These are phyloP conservation scores for Marchantia paleacea DNA, from an alignment of 225 moss, liverwort and hornwort species.

Conservation along the genomic window DNA sequence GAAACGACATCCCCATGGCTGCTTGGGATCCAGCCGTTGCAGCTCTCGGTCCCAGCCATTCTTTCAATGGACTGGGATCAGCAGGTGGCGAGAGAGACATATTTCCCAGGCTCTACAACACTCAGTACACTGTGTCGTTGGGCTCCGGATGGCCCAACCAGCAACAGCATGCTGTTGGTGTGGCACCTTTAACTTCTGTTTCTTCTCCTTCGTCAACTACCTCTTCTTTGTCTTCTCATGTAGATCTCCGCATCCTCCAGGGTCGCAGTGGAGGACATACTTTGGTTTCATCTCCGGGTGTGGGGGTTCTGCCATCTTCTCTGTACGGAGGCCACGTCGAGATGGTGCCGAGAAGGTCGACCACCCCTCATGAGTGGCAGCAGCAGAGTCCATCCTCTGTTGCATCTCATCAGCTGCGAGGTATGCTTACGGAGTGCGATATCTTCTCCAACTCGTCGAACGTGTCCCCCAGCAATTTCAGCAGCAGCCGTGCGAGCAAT, in stretches of 20 bases:
- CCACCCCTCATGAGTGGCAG: slow-evolving; percentile 39
- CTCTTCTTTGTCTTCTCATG: slow-evolving; percentile 31
- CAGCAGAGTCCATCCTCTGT: slow-evolving; percentile 30
- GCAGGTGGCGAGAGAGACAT: slow-evolving; percentile 38
- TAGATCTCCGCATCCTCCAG: slow-evolving; percentile 40
- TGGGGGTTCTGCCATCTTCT: slow-evolving; percentile 26
- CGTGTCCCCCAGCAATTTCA: slow-evolving; percentile 22
- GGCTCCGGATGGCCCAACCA: slow-evolving; percentile 41
- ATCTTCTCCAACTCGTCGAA: slow-evolving; percentile 35
- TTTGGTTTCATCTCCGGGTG: slow-evolving; percentile 21
- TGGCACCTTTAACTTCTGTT: slow-evolving; percentile 8
- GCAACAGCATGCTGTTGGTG: slow-evolving; percentile 27
- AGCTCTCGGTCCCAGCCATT: slow-evolving; percentile 86
- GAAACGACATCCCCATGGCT: slow-evolving; percentile 55
- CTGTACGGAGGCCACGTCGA: slow-evolving; percentile 50
- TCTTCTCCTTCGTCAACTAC: slow-evolving; percentile 31
- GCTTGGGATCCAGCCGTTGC: slow-evolving; percentile 92
- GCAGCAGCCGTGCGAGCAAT: slow-evolving; percentile 6
- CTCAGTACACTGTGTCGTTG: slow-evolving; percentile 43
- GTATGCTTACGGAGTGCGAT: slow-evolving; percentile 34
- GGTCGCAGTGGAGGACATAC: slow-evolving; percentile 23
- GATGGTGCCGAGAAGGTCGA: slow-evolving; percentile 40
- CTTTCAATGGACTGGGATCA: slow-evolving; percentile 47
- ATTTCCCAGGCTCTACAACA: slow-evolving; percentile 42
- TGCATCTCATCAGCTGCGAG: slow-evolving; percentile 31